phyloP scores from a whole-genome alignment of 2,329 filamentous ascomycete genomes.

The Colletotrichum sp. region DNA sequence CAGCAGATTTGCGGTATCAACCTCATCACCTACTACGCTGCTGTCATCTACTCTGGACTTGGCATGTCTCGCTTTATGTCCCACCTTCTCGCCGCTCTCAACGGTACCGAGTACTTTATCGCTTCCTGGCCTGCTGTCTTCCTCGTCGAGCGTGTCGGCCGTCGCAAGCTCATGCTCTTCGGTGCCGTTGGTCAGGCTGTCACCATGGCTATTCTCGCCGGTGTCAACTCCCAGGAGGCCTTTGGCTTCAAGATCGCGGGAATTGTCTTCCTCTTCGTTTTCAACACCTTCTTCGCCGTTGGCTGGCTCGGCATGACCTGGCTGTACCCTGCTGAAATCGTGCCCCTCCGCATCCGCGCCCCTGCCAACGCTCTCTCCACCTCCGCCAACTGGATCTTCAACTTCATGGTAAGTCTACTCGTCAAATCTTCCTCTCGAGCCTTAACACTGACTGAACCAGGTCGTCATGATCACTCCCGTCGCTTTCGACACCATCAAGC shows the following conservation, averaged over 20 bases:
- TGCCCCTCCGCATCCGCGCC: constrained; percentile 63
- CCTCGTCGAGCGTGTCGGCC: constrained; percentile 69
- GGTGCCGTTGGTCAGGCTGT: constrained; percentile 67
- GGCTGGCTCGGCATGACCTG: constrained; percentile 67
- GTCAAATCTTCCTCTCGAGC: rapidly evolving
- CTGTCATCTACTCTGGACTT: constrained; percentile 39
- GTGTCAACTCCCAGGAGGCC: constrained; percentile 37
- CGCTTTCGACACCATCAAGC: constrained; percentile 60
- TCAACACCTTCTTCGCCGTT: constrained; percentile 65
- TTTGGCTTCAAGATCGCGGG: constrained; percentile 31
- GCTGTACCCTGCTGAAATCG: constrained; percentile 67
- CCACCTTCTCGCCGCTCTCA: constrained; percentile 61
- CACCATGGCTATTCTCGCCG: constrained; percentile 68
- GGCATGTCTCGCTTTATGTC: constrained; percentile 60
- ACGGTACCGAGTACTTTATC: constrained; percentile 50
- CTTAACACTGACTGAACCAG: constrained; percentile 22
- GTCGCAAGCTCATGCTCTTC: constrained; percentile 74
- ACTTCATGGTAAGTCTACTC: constrained; percentile 51
- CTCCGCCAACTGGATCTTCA: constrained; percentile 66
- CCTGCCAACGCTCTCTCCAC: constrained; percentile 63
- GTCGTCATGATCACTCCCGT: constrained; percentile 68
- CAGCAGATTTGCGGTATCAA: constrained; percentile 41
- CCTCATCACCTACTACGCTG: constrained; percentile 31
- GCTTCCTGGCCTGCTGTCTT: constrained; percentile 65
- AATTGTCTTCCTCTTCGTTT: constrained; percentile 62